Base-by-base conservation (phyloP, 1,284 basidiomycete species). In the Coriolopsis trogii region DNA sequence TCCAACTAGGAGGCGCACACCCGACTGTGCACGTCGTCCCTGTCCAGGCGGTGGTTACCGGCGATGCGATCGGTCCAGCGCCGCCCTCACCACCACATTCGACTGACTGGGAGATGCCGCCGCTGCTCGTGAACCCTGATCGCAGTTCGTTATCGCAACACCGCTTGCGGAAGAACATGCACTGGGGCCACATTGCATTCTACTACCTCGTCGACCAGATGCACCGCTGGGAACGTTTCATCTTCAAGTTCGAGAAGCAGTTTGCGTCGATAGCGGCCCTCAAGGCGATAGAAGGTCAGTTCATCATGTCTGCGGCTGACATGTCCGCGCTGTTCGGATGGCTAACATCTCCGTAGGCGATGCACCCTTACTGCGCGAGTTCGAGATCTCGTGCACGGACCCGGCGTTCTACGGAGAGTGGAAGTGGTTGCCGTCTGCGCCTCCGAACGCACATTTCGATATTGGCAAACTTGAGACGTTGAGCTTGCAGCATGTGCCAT, bases 101-200 rank as follows among this genome's bases (percentile, higher is more conserved):
- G 28, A 52, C 59, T 23, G 60, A 63, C 15, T 49, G 56, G 50
- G 62, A 58, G n/a, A 49, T 58, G 39, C 60, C 58, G 13, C 60
- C 60, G 21, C 37, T 50, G 24, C 46, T 60, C 8, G 41, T 43
- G 28, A 38, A 41, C 15, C 30, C 51, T 4, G 59, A 55, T 13
- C 49, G 52, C 9, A 51, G 34, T 26, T 44, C n/a, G 46, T 45
- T 43, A 4, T 51, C 63, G 25, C 40, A 62, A 49, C 42, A 62
- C 43, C 61, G 63, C 28, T 57, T 72, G 16, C 70, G 70, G 42
- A 63, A 74, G 16, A 82, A 78, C 53, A 75, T 79, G 51, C 82
- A 87, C 53, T 91, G 88, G 88, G 89, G 87, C 0, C 82, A 89
- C 59, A 85, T 91, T 36, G 84, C 82, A 2, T 80, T 90, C 46